Conservation (phyloP, 2,329 filamentous ascomycete species). For the Volutella citrinella region DNA sequence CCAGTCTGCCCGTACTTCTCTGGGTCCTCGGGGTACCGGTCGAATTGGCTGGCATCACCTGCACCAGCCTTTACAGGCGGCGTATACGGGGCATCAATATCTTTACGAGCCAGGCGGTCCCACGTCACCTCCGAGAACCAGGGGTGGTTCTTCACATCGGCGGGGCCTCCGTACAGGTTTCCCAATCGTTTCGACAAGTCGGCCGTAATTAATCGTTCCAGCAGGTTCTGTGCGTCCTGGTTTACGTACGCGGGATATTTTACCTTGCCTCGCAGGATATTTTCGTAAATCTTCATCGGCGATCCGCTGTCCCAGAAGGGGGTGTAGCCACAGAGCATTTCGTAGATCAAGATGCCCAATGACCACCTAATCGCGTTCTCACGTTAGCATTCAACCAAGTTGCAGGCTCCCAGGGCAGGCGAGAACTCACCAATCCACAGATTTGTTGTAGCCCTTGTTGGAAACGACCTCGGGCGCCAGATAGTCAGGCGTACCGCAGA, state of each 20-base stretch:
- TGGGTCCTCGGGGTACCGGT: conserved; percentile 95
- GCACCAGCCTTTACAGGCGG: conserved; percentile 91
- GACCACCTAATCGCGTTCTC: conserved; percentile 99
- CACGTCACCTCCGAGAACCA: conserved; percentile 99
- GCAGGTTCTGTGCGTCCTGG: conserved; percentile 86
- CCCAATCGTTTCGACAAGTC: conserved; percentile 94
- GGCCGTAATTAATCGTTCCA: conserved; percentile 88
- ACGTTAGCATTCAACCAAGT: too few relatives aligned
- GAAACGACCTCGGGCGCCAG: conserved; percentile 97
- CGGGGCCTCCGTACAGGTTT: conserved; percentile 85
- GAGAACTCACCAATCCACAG: conserved; percentile 86
- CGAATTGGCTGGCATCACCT: conserved; percentile 95
- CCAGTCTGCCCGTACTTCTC: conserved; percentile 76
- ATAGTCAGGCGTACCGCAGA: conserved; percentile 97
- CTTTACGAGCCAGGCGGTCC: conserved; percentile 90
- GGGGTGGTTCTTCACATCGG: conserved; percentile 90
- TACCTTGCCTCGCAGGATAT: conserved; percentile 91
- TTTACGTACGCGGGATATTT: conserved; percentile 98
- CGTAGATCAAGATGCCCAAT: conserved; percentile 94
- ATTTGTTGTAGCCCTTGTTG: conserved; percentile 99
- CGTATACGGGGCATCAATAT: conserved; percentile 97
- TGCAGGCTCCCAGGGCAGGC: conserved; percentile 8
- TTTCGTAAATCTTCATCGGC: conserved; percentile 99
- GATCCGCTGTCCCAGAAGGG: conserved; percentile 98
- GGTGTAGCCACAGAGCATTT: conserved; percentile 99